Conservation (phyloP, 345 rosid genomes). For the Hibiscus trionum region DNA sequence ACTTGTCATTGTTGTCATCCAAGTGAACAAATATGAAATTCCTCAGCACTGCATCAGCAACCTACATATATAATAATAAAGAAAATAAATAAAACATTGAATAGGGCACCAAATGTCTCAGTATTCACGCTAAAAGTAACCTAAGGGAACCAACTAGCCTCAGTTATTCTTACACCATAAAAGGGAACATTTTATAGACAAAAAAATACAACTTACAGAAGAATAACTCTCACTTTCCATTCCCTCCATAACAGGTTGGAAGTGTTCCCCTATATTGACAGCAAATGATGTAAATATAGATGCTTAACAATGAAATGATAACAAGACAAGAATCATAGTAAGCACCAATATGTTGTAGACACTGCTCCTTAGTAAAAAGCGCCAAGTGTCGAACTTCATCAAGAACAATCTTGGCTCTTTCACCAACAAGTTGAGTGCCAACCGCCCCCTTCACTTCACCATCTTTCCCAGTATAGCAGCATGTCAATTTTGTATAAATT, state of each 20-base stretch:
- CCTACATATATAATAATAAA: slow-evolving; percentile 31
- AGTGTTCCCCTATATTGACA: slow-evolving; percentile 59
- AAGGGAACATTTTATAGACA: slow-evolving; percentile 2
- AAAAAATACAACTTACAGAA: slow-evolving; percentile 38
- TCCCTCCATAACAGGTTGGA: slow-evolving; percentile 60
- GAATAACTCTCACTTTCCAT: slow-evolving; percentile 44
- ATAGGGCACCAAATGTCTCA: slow-evolving; percentile 2
- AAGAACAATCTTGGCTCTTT: slow-evolving; percentile 81
- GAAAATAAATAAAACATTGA: background rate
- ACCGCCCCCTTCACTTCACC: slow-evolving; percentile 63
- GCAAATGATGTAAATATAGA: slow-evolving; percentile 16
- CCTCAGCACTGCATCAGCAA: slow-evolving; percentile 64
- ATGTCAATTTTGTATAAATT: slow-evolving; percentile 57
- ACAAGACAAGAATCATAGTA: slow-evolving; percentile 6
- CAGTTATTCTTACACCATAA: background rate
- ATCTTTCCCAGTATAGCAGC: slow-evolving; percentile 48
- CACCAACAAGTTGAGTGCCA: slow-evolving; percentile 75
- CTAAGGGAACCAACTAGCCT: background rate
- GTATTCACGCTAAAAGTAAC: background rate
- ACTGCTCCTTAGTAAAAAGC: slow-evolving; percentile 65
- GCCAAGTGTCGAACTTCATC: slow-evolving; percentile 67
- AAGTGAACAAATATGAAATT: slow-evolving; percentile 80
- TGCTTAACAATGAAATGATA: background rate
- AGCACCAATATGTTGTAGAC: slow-evolving; percentile 76
- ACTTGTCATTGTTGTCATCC: slow-evolving; percentile 73